Conservation (phyloP, 73 alveolate species). For the Blepharisma japonicum region DNA sequence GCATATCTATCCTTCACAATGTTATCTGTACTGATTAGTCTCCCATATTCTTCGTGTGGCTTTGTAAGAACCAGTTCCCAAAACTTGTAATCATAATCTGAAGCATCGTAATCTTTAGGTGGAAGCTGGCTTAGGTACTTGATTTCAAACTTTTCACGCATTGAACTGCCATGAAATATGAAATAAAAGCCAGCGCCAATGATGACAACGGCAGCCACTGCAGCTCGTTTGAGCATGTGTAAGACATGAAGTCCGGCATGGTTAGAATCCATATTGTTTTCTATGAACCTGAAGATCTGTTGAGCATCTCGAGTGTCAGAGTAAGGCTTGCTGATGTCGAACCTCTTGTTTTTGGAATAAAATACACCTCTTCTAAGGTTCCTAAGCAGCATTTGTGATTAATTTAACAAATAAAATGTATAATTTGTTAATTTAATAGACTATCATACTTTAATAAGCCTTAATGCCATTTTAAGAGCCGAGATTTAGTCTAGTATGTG, state of each 20-base stretch:
- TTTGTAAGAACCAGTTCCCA: conserved; percentile 16
- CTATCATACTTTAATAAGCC: no score
- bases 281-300: background rate
- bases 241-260: background rate
- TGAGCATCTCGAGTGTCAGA: conserved; percentile 6
- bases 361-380: background rate
- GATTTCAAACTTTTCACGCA: background rate
- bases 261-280: background rate
- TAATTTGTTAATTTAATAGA: no score
- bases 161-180: background rate
- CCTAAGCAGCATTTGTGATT: background rate
- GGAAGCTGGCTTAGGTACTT: conserved; percentile 11
- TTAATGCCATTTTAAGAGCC: no score
- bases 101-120: background rate
- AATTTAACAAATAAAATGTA: no score
- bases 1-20: background rate
- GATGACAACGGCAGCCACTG: background rate
- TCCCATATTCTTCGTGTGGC: background rate
- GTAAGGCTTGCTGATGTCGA: background rate
- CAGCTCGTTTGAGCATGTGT: background rate
- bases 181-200: background rate
- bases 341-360: background rate
- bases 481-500: no score
- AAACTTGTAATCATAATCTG: conserved; percentile 15
- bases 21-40: conserved; percentile 12